Percentiles rank a stretch among this genome's conserved stretches.
Conservation (phyloP, 2,329 filamentous ascomycete genomes). For the Calcarisporium arbuscula region DNA sequence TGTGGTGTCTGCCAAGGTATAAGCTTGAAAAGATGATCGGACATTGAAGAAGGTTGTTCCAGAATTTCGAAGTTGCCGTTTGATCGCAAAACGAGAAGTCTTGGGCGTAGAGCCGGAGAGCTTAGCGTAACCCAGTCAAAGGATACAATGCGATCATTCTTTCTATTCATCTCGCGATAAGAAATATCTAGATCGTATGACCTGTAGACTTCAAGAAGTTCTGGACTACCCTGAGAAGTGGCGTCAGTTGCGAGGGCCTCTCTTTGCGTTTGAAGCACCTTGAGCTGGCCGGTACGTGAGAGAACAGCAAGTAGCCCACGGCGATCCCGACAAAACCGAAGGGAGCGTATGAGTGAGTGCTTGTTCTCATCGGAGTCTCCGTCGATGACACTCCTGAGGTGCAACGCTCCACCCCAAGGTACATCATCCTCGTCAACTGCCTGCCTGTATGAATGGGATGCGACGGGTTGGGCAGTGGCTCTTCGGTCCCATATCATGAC, state of each 20-base stretch:
- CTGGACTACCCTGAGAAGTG: slow-evolving; percentile 43
- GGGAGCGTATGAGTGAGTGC: slow-evolving; percentile 54
- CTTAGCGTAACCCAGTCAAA: slow-evolving; percentile 62
- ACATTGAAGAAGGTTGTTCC: slow-evolving; percentile 52
- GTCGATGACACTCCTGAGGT: slow-evolving; percentile 51
- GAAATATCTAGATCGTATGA: slow-evolving; percentile 58
- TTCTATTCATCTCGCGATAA: slow-evolving; percentile 44
- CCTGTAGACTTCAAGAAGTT: slow-evolving; percentile 52
- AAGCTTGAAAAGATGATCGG: slow-evolving; percentile 53
- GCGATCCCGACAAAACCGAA: slow-evolving; percentile 58
- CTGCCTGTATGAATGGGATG: slow-evolving; percentile 48
- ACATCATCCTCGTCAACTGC: slow-evolving; percentile 55
- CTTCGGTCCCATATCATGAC: slow-evolving; percentile 76
- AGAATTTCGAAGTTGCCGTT: slow-evolving; percentile 57
- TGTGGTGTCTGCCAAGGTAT: slow-evolving; percentile 56
- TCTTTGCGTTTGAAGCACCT: slow-evolving; percentile 52
- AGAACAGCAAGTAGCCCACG: slow-evolving; percentile 55
- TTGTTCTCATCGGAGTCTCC: slow-evolving; percentile 50
- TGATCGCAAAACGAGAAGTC: slow-evolving; percentile 53
- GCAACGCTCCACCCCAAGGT: slow-evolving; percentile 56
- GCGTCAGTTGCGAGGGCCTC: slow-evolving; percentile 37
- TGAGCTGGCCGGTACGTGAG: slow-evolving; percentile 57
- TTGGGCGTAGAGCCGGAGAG: slow-evolving; percentile 47
- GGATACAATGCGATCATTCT: slow-evolving; percentile 57
- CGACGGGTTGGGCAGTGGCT: slow-evolving; percentile 44